Conservation (phyloP, 257 asterid species). For the Salvia hispanica region DNA sequence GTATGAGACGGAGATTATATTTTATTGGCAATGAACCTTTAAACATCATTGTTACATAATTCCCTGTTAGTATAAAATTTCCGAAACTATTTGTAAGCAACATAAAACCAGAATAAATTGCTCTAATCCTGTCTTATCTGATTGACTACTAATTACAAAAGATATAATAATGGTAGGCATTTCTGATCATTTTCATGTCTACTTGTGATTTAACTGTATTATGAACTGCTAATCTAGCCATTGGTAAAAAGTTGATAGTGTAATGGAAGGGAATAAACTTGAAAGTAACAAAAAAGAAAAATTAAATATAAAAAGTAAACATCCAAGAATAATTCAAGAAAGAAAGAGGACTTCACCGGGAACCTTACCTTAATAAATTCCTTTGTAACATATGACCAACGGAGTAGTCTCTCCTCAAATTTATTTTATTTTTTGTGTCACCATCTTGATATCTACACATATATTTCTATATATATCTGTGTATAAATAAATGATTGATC, state of each 20-base stretch:
- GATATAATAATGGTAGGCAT: no score
- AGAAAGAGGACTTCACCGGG: conserved; percentile 40
- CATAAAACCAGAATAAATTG: neutral
- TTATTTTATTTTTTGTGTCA: conserved; percentile 33
- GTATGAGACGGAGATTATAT: no score
- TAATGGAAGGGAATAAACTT: conserved; percentile 28
- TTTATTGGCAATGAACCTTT: no score
- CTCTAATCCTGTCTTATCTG: neutral
- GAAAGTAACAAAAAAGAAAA: conserved; percentile 28
- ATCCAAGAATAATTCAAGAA: conserved; percentile 50
- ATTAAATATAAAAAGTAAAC: conserved; percentile 22
- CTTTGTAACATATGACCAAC: conserved; percentile 27
- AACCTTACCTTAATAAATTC: conserved; percentile 38
- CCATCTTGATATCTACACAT: conserved; percentile 28
- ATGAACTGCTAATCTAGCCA: conserved; percentile 36
- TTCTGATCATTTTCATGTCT: neutral
- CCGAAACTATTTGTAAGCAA: neutral
- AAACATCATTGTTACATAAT: no score
- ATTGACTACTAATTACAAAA: neutral
- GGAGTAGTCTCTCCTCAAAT: conserved; percentile 36
- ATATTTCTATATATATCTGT: conserved; percentile 12
- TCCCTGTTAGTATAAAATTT: no score
- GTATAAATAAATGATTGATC: conserved; percentile 12
- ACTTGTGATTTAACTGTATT: conserved; percentile 1
- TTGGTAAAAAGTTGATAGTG: conserved; percentile 21